A percentile compares a stretch with the other conserved stretches of the same genome.
These are phyloP conservation scores for Rubia peregrina DNA, from an alignment of 305 asterid genomes.

Conservation along the genomic window DNA sequence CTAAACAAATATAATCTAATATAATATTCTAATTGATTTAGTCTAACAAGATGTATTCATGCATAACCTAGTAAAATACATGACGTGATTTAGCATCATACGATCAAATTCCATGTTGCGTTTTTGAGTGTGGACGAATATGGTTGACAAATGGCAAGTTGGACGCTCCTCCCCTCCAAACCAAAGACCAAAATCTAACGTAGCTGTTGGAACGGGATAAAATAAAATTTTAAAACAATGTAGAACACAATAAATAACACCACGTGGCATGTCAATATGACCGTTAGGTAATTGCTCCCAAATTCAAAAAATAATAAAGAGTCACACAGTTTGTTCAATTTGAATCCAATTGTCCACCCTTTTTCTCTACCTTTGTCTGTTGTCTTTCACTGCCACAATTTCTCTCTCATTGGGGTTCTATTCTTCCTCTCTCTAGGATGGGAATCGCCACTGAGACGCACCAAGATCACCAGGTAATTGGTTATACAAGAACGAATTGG, in stretches of 20 bases:
- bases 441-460: conserved; percentile 58
- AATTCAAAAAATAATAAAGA: conserved; percentile 25
- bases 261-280: conserved; percentile 33
- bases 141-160: no score
- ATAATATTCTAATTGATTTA: no score
- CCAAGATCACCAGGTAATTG: conserved; percentile 45
- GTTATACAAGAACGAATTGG: neutral
- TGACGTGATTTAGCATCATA: no score
- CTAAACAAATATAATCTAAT: no score
- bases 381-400: conserved; percentile 11
- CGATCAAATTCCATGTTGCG: no score
- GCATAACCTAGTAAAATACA: no score
- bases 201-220: neutral
- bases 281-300: conserved; percentile 34
- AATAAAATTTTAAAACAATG: neutral
- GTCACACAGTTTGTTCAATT: neutral
- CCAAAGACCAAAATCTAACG: no score
- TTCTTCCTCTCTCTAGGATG: conserved; percentile 31
- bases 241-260: neutral
- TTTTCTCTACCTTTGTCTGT: neutral
- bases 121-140: no score
- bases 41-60: no score
- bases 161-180: no score
- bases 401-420: neutral
- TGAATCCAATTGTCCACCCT: neutral